phyloP scores from a whole-genome alignment of 306 rosid species.

The Corylus americana region DNA sequence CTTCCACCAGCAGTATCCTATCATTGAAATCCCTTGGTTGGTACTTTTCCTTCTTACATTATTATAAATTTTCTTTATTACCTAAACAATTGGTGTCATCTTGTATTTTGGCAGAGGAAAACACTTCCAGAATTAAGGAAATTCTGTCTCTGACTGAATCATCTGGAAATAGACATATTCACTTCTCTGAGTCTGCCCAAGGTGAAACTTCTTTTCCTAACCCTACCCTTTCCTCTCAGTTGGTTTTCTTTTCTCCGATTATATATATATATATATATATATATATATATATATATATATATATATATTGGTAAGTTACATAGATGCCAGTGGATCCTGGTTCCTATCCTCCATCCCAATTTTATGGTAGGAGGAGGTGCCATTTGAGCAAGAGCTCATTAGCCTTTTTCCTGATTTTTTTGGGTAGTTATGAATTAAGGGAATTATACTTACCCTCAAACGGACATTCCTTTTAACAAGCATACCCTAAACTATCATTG shows the following conservation, averaged over 20 bases:
- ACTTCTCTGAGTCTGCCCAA: slow-evolving; percentile 24
- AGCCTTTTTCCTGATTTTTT: neutral
- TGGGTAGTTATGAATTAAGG: neutral
- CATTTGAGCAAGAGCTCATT: neutral
- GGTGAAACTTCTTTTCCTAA: slow-evolving; percentile 18
- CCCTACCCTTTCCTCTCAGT: neutral
- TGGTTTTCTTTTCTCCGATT: neutral
- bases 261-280: neutral
- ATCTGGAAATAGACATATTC: slow-evolving; percentile 21
- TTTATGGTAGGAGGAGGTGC: neutral
- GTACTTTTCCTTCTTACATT: slow-evolving; percentile 29
- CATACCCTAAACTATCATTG: no score
- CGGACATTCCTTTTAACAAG: no score
- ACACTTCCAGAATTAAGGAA: slow-evolving; percentile 29
- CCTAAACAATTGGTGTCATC: slow-evolving; percentile 2
- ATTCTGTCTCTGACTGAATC: slow-evolving; percentile 27
- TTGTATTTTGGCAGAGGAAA: slow-evolving; percentile 29
- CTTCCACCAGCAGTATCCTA: slow-evolving; percentile 34
- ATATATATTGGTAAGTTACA: neutral
- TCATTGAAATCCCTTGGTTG: slow-evolving; percentile 51
- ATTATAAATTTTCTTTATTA: slow-evolving; percentile 16
- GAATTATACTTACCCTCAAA: neutral
- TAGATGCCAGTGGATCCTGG: neutral
- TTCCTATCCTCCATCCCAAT: neutral
- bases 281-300: neutral